Conservation (phyloP, 139 green algal species). For the Closterium sp. region DNA sequence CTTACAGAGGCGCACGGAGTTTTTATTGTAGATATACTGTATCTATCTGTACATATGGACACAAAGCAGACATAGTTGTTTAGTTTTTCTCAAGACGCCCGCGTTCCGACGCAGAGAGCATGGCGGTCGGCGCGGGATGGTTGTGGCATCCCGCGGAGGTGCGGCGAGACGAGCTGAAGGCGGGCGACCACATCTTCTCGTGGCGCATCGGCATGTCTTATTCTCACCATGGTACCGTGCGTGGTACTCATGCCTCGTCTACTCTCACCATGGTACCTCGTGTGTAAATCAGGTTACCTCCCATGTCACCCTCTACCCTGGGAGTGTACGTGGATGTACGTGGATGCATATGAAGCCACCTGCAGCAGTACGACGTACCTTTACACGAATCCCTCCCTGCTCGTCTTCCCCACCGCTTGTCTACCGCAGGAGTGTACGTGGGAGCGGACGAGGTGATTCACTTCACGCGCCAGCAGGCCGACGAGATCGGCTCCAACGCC, state of each 20-base stretch:
- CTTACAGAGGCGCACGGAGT: no score
- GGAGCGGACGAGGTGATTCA: slow-evolving; percentile 37
- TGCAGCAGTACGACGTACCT: background rate
- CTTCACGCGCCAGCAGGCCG: slow-evolving; percentile 26
- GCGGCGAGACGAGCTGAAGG: background rate
- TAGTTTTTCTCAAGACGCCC: no score
- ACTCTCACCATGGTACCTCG: slow-evolving; percentile 7
- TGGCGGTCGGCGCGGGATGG: background rate
- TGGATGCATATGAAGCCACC: background rate
- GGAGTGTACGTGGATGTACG: background rate
- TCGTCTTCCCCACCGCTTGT: background rate
- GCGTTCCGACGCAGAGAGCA: background rate
- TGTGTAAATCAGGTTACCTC: background rate
- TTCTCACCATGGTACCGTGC: slow-evolving; percentile 16
- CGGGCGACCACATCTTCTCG: slow-evolving; percentile 16
- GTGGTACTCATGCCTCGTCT: no score
- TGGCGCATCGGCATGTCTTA: slow-evolving; percentile 4
- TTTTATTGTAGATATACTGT: no score
- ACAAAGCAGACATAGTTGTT: no score
- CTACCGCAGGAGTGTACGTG: slow-evolving; percentile 34
- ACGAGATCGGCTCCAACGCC: slow-evolving; percentile 21
- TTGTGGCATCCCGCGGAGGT: background rate
- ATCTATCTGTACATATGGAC: no score
- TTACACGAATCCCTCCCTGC: background rate
- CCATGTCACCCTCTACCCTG: no score